Conservation (phyloP, 768 basidiomycete species). For the Leccinum arenicola region DNA sequence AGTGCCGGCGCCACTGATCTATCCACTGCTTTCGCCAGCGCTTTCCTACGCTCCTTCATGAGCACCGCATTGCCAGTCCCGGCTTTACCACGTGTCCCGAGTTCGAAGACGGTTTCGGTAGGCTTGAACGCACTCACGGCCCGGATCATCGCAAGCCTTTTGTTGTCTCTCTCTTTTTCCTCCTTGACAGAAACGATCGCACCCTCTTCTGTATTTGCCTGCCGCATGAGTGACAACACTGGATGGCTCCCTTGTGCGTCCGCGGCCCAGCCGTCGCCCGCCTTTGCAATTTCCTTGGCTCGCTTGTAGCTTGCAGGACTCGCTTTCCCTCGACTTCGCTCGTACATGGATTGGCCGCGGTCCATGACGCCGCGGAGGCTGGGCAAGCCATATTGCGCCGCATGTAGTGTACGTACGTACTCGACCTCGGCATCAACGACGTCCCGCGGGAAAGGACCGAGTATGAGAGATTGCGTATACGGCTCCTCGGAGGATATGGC, state of each 20-base stretch:
- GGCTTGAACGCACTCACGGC: constrained; percentile 84
- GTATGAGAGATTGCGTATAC: constrained; percentile 70
- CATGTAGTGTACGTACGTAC: constrained; percentile 65
- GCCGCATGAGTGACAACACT: constrained; percentile 45
- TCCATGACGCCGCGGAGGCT: constrained; percentile 78
- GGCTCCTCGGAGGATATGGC: constrained; percentile 50
- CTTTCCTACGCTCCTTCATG: constrained; percentile 87
- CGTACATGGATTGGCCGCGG: constrained; percentile 91
- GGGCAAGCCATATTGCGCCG: constrained; percentile 59
- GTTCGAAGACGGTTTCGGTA: constrained; percentile 87
- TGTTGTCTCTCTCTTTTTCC: constrained; percentile 38
- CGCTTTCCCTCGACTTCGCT: constrained; percentile 89
- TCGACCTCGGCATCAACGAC: constrained; percentile 82
- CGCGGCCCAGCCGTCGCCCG: constrained; percentile 64
- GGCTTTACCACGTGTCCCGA: constrained; percentile 68
- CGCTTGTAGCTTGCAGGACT: constrained; percentile 81
- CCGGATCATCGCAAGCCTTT: constrained; percentile 63
- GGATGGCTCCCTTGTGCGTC: constrained; percentile 66
- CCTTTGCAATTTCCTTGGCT: constrained; percentile 81
- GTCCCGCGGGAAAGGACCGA: constrained; percentile 82
- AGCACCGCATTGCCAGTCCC: constrained; percentile 59
- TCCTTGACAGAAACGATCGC: constrained; percentile 21
- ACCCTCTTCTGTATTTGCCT: constrained; percentile 36
- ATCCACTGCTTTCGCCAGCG: constrained; percentile 62
- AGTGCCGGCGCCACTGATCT: constrained; percentile 38